Percentiles rank a stretch among this genome's conserved stretches.
phyloP scores from a whole-genome alignment of 495 filamentous ascomycete genomes.

The Pseudoneurospora amorphoporcata region DNA sequence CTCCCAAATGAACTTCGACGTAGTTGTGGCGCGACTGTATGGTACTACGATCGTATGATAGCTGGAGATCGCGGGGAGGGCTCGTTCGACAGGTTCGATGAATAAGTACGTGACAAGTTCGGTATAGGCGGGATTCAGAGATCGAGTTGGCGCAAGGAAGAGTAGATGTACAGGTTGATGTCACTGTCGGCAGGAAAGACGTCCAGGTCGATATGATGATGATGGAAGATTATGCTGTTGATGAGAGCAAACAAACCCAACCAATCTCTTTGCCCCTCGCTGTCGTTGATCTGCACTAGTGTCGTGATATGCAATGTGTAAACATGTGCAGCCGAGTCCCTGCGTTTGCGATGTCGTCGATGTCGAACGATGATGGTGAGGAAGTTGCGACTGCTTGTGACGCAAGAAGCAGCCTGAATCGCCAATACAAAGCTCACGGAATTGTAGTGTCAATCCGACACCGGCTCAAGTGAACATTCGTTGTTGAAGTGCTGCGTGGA shows the following conservation, averaged over 20 bases:
- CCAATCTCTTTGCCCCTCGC: background rate
- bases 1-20: background rate
- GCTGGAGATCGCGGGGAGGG: background rate
- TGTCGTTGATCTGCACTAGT: background rate
- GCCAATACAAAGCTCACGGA: background rate
- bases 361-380: background rate
- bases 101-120: background rate
- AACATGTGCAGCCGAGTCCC: background rate
- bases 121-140: background rate
- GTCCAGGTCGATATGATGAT: background rate
- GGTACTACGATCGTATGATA: background rate
- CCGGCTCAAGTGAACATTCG: background rate
- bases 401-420: background rate
- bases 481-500: background rate
- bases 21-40: background rate
- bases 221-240: background rate
- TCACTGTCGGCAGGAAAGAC: background rate
- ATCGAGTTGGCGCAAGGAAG: background rate
- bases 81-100: background rate
- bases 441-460: background rate
- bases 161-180: background rate
- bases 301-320: background rate
- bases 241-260: background rate
- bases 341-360: background rate
- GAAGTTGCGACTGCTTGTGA: background rate